A percentile compares a stretch with the other conserved stretches of the same genome.
Conservation (phyloP, 139 green algal species). For the Picochlorum sp. region DNA sequence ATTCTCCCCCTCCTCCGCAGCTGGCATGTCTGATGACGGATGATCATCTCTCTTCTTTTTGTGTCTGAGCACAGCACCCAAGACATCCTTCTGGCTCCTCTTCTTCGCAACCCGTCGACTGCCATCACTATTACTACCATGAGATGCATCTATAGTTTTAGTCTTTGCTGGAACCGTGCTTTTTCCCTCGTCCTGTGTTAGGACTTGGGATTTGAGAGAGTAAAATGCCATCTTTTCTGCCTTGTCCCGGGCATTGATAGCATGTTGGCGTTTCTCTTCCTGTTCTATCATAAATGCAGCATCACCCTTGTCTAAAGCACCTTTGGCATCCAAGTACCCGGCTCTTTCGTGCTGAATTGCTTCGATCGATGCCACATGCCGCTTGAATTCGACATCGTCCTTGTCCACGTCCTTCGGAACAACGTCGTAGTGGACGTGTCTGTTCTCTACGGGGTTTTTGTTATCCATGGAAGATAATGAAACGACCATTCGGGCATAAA, state of each 20-base stretch:
- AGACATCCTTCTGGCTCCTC: too few species aligned
- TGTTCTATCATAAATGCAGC: conserved; percentile 44
- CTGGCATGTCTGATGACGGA: too few species aligned
- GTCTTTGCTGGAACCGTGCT: background rate
- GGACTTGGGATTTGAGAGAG: background rate
- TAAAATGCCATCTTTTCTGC: conserved; percentile 15
- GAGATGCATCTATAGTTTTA: too few species aligned
- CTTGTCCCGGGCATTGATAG: conserved; percentile 37
- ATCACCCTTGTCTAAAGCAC: conserved; percentile 53
- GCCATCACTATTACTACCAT: too few species aligned
- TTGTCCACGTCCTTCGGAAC: too few species aligned
- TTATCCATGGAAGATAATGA: too few species aligned
- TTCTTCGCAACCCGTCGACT: too few species aligned
- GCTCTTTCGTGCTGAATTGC: conserved; percentile 36
- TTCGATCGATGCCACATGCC: conserved; percentile 35
- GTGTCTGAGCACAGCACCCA: too few species aligned
- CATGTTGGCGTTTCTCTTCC: conserved; percentile 36
- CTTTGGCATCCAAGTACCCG: conserved; percentile 41
- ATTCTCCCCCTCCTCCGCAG: background rate
- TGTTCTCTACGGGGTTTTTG: too few species aligned
- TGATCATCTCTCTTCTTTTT: too few species aligned
- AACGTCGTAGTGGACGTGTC: too few species aligned
- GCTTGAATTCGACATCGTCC: conserved; percentile 16
- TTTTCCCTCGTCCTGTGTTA: background rate
- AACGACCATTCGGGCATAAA: too few species aligned